These are phyloP conservation scores for Malassezia equina DNA, from an alignment of 1,284 basidiomycete genomes.

Conservation along the genomic window DNA sequence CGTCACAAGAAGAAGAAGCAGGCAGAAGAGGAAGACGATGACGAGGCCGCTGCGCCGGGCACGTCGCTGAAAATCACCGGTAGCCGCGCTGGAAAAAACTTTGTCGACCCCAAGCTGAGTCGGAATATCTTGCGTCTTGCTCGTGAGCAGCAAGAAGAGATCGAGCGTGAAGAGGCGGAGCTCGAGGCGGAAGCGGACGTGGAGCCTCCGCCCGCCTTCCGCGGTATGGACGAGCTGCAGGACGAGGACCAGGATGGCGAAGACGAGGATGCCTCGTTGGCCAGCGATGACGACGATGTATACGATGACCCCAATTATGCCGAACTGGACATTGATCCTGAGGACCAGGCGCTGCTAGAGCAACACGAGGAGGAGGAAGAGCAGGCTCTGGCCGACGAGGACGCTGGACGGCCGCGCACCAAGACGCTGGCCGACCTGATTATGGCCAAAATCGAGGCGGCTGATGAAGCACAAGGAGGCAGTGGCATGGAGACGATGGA, in stretches of 20 bases:
- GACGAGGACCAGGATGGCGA: constrained; percentile 34
- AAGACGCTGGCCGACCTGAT: constrained; percentile 76
- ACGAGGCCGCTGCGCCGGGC: background rate
- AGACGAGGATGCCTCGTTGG: constrained; percentile 28
- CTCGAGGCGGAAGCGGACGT: constrained; percentile 44
- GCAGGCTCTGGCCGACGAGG: constrained; percentile 15
- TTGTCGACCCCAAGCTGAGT: constrained; percentile 59
- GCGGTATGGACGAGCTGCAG: constrained; percentile 48
- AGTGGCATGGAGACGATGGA: constrained; percentile 15
- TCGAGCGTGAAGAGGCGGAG: constrained; percentile 44
- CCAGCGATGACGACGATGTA: constrained; percentile 32
- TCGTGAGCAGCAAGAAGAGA: constrained; percentile 81
- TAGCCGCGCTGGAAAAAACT: constrained; percentile 30
- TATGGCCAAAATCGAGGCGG: constrained; percentile 72
- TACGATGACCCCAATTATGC: constrained; percentile 36
- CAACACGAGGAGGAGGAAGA: constrained; percentile 29
- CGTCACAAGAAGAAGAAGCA: background rate
- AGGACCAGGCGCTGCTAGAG: constrained; percentile 40
- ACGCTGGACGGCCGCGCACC: constrained; percentile 22
- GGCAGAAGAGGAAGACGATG: background rate
- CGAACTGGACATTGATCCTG: constrained; percentile 40
- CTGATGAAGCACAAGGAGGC: constrained; percentile 53
- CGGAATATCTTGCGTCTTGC: constrained; percentile 84
- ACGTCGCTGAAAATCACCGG: constrained; percentile 24
- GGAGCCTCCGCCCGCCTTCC: constrained; percentile 23